Percentiles rank a stretch among this genome's conserved stretches.
phyloP scores from a whole-genome alignment of 805 yeast genomes.

The Lipomyces orientalis region DNA sequence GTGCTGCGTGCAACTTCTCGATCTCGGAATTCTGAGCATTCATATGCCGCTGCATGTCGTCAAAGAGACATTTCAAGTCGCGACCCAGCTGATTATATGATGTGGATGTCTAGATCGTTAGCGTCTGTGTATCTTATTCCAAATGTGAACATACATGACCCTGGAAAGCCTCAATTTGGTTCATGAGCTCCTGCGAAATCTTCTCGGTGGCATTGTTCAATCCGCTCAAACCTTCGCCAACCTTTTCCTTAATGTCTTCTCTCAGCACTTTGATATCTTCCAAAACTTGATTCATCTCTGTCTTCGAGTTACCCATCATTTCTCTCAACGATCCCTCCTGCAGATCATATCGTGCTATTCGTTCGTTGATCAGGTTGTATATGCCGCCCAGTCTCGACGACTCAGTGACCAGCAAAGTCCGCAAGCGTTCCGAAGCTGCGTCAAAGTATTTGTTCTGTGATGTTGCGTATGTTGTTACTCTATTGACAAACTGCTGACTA shows the following conservation, averaged over 20 bases:
- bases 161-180: conserved; percentile 32
- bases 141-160: conserved; percentile 14
- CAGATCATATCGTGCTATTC: conserved; percentile 19
- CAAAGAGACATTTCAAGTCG: conserved; percentile 38
- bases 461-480: conserved; percentile 54
- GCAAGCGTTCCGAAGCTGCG: conserved; percentile 21
- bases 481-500: conserved; percentile 61
- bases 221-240: conserved; percentile 36
- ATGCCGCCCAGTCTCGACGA: conserved; percentile 29
- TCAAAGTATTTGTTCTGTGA: conserved; percentile 19
- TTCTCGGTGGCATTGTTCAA: conserved; percentile 34
- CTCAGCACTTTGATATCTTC: conserved; percentile 35
- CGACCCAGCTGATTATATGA: conserved; percentile 38
- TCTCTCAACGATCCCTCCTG: conserved; percentile 22
- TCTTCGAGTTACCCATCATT: conserved; percentile 28
- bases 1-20: conserved; percentile 29
- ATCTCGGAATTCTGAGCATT: conserved; percentile 35
- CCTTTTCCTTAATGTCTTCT: conserved; percentile 37
- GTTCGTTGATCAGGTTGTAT: conserved; percentile 31
- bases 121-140: neutral
- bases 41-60: conserved; percentile 35
- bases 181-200: conserved; percentile 33
- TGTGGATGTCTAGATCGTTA: conserved; percentile 25
- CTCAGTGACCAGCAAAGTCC: conserved; percentile 25
- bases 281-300: conserved; percentile 34